Evolutionary conservation across 139 green algal genomes (phyloP).

Genomic region (Chlamydomonas sphaeroides): DNA sequence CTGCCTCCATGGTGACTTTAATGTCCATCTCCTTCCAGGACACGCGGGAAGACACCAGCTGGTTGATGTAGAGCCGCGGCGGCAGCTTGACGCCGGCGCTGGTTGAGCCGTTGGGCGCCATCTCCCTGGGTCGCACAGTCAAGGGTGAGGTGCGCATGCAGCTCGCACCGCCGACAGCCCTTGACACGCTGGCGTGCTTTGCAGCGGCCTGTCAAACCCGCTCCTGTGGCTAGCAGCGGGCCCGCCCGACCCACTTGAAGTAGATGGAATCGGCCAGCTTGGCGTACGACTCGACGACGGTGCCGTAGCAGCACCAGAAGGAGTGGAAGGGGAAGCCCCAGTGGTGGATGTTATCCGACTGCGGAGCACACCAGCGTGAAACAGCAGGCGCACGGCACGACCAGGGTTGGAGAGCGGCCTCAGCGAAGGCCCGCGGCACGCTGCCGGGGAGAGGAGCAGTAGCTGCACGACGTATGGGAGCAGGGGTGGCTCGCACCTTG

Average conservation of each 20-base stretch:
- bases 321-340: conserved; percentile 62
- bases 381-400: no score
- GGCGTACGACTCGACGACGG: conserved; percentile 66
- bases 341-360: conserved; percentile 44
- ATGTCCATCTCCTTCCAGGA: conserved; percentile 39
- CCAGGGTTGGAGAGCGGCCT: no score
- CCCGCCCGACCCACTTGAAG: conserved; percentile 64
- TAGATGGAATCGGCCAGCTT: conserved; percentile 79
- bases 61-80: conserved; percentile 50
- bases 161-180: no score
- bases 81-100: not conserved
- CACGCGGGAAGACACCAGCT: conserved; percentile 41
- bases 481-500: no score
- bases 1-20: conserved; percentile 24
- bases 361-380: no score
- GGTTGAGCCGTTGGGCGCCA: not conserved
- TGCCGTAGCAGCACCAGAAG: conserved; percentile 84
- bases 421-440: no score
- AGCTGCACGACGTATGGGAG: no score
- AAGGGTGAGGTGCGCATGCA: no score
- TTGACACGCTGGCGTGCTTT: no score
- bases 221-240: no score
- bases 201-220: no score
- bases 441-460: no score
- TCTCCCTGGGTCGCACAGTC: conserved; percentile 11